Evolutionary conservation across 805 yeast genomes (phyloP).

Genomic region (Saccharomycopsis lassenensis): DNA sequence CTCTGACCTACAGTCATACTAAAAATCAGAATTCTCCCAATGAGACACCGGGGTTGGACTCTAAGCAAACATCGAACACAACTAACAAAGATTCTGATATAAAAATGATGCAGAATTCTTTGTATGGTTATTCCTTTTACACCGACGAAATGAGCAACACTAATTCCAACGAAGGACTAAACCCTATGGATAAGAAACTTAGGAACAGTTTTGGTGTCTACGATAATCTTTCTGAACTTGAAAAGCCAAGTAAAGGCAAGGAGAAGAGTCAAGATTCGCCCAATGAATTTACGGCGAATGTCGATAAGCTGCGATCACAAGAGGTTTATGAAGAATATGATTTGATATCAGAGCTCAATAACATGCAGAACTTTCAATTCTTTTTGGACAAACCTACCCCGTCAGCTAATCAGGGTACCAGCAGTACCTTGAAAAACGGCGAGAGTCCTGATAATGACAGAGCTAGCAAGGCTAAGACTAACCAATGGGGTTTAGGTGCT

Average conservation of each 20-base stretch:
- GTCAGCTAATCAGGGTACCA: too few relatives aligned
- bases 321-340: conserved; percentile 15
- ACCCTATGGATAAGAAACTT: conserved; percentile 1
- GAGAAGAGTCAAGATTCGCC: too few relatives aligned
- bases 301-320: too few relatives aligned
- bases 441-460: not conserved
- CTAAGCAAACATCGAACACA: too few relatives aligned
- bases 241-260: too few relatives aligned
- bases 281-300: too few relatives aligned
- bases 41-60: not conserved
- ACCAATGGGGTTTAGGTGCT: not conserved
- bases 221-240: too few relatives aligned
- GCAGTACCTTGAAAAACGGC: too few relatives aligned
- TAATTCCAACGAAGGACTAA: not conserved
- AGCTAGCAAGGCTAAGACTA: not conserved
- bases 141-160: conserved; percentile 11
- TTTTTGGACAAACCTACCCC: conserved; percentile 3
- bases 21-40: conserved; percentile 4
- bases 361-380: conserved; percentile 17
- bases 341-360: conserved; percentile 17
- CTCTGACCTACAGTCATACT: conserved; percentile 3
- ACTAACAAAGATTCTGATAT: not conserved
- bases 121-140: conserved; percentile 16
- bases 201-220: conserved; percentile 3
- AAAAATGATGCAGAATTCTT: not conserved